Evolutionary conservation across 2,329 filamentous ascomycete species (phyloP).

Genomic region (Fusarium ramigenum): DNA sequence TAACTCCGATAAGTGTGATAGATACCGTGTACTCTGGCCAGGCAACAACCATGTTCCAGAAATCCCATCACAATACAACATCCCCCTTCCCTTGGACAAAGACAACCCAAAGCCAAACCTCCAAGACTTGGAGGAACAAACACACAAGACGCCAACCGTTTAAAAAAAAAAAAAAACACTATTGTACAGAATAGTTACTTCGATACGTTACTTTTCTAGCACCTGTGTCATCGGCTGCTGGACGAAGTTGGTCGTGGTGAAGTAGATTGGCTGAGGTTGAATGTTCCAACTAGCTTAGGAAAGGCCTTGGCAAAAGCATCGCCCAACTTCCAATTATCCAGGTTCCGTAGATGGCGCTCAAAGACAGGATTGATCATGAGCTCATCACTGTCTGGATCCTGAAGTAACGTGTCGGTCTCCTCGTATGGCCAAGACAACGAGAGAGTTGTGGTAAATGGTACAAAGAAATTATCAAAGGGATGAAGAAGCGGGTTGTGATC

Average conservation of each 20-base stretch:
- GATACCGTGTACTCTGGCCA: background rate
- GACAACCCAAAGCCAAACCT: background rate
- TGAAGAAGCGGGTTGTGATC: slow-evolving; percentile 60
- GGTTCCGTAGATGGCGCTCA: slow-evolving; percentile 77
- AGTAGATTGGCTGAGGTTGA: slow-evolving; percentile 39
- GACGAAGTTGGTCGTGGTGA: slow-evolving; percentile 29
- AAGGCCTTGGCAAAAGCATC: slow-evolving; percentile 72
- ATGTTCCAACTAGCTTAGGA: slow-evolving; percentile 56
- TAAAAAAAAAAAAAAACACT: background rate
- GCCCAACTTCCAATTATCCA: slow-evolving; percentile 86
- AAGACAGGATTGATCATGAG: slow-evolving; percentile 87
- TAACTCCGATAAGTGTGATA: background rate
- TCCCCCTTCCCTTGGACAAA: background rate
- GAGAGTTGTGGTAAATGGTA: slow-evolving; percentile 80
- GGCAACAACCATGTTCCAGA: background rate
- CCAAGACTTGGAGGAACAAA: background rate
- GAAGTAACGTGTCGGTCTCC: slow-evolving; percentile 73
- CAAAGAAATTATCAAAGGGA: slow-evolving; percentile 82
- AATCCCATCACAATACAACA: background rate
- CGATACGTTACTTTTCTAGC: no score
- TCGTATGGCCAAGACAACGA: slow-evolving; percentile 88
- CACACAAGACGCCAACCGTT: background rate
- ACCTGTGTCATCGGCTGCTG: slow-evolving; percentile 17
- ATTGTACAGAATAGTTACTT: background rate
- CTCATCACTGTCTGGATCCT: slow-evolving; percentile 67